These are phyloP conservation scores for Lentinus tigrinus DNA, from an alignment of 768 basidiomycete species.

Conservation along the genomic window DNA sequence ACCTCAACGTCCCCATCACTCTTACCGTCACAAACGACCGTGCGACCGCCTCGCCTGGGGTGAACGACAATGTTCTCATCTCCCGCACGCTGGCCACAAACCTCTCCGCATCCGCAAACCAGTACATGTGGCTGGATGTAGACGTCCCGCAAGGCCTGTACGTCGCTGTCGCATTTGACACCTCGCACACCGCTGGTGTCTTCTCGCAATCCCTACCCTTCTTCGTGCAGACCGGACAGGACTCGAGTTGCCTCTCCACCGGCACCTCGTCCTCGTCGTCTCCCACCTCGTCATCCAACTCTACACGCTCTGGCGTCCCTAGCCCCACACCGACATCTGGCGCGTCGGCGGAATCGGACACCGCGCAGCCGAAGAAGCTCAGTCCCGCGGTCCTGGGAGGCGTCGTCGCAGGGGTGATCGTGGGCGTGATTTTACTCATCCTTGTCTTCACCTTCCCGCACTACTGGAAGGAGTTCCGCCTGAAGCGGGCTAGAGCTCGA, in stretches of 20 bases:
- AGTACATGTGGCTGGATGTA: conserved; percentile 31
- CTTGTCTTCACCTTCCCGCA: conserved; percentile 27
- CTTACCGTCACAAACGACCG: conserved; percentile 21
- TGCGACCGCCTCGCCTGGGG: conserved; percentile 5
- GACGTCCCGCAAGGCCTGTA: conserved; percentile 37
- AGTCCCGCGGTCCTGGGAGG: conserved; percentile 24
- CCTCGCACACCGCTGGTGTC: conserved; percentile 14
- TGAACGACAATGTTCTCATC: conserved; percentile 5
- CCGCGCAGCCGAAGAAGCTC: conserved; percentile 6
- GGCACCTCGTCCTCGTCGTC: background rate
- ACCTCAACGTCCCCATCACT: conserved; percentile 21
- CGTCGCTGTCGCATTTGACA: conserved; percentile 27
- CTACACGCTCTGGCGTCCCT: background rate
- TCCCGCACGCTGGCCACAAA: conserved; percentile 28
- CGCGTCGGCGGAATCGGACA: background rate
- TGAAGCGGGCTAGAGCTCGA: conserved; percentile 9
- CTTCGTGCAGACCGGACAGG: conserved; percentile 23
- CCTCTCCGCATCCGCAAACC: conserved; percentile 22
- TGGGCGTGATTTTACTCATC: conserved; percentile 22
- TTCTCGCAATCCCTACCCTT: conserved; percentile 30
- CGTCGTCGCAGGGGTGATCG: conserved; percentile 25
- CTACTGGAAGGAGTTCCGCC: conserved; percentile 18
- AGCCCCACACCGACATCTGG: background rate
- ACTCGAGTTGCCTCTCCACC: conserved; percentile 20
- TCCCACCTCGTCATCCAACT: background rate